phyloP scores from a whole-genome alignment of 2,329 filamentous ascomycete species.

The Orbilia brochopaga region DNA sequence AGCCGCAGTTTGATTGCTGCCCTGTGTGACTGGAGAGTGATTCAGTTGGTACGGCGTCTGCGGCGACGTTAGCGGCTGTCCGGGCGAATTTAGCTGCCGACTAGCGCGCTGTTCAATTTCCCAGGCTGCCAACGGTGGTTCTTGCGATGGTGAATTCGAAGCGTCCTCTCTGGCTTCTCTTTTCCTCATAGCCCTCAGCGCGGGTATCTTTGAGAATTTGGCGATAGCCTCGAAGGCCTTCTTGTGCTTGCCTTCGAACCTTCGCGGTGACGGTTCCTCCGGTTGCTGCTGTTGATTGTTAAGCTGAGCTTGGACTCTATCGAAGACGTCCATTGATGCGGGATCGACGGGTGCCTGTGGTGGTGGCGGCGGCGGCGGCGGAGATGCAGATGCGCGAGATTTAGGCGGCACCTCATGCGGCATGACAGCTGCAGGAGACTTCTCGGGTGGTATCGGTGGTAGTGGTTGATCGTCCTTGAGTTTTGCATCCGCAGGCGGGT shows the following conservation, averaged over 20 bases:
- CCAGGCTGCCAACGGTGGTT: slow-evolving; percentile 40
- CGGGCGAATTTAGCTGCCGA: slow-evolving; percentile 10
- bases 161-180: slow-evolving; percentile 34
- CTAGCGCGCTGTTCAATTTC: slow-evolving; percentile 40
- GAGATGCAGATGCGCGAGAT: slow-evolving; percentile 23
- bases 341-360: too few species aligned
- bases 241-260: slow-evolving; percentile 43
- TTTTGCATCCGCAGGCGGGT: slow-evolving; percentile 17
- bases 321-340: slow-evolving; percentile 20
- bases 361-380: slow-evolving; percentile 17
- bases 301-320: slow-evolving; percentile 30
- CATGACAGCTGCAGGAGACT: slow-evolving; percentile 4
- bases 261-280: slow-evolving; percentile 29
- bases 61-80: slow-evolving; percentile 23
- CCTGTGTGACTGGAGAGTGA: slow-evolving; percentile 14
- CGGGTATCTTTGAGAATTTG: slow-evolving; percentile 48
- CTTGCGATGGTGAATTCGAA: slow-evolving; percentile 21
- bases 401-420: slow-evolving; percentile 10
- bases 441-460: slow-evolving; percentile 47
- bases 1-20: slow-evolving; percentile 21
- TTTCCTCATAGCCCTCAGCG: slow-evolving; percentile 27
- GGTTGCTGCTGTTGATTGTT: slow-evolving; percentile 26
- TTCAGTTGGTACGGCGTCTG: slow-evolving; percentile 17
- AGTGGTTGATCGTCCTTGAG: slow-evolving; percentile 35
- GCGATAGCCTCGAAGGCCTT: slow-evolving; percentile 46